phyloP scores from a whole-genome alignment of 2,329 filamentous ascomycete genomes.

The Aspergillus ruber region DNA sequence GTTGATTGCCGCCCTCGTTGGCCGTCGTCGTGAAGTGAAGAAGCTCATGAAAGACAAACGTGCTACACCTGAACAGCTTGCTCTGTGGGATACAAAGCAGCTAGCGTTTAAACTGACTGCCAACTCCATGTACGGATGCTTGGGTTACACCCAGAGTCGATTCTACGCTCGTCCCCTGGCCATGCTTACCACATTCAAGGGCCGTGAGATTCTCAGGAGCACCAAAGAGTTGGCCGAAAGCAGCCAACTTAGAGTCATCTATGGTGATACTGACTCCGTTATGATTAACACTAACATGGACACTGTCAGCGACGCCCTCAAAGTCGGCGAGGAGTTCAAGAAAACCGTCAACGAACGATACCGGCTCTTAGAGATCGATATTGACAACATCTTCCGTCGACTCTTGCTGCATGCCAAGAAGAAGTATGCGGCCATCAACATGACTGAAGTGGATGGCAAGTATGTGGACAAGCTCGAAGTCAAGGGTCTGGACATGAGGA shows the following conservation, averaged over 20 bases:
- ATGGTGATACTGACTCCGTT: conserved; percentile 97
- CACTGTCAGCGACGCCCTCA: conserved; percentile 81
- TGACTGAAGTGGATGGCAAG: conserved; percentile 82
- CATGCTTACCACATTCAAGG: conserved; percentile 93
- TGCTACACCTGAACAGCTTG: conserved; percentile 77
- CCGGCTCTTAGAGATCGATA: conserved; percentile 89
- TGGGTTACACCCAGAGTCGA: conserved; percentile 92
- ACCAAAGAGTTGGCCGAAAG: conserved; percentile 94
- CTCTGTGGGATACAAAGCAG: conserved; percentile 98
- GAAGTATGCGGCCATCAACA: conserved; percentile 96
- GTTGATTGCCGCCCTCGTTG: conserved; percentile 87
- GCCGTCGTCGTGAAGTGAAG: conserved; percentile 85
- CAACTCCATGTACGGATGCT: conserved; percentile 99
- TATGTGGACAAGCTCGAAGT: conserved; percentile 93
- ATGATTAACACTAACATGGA: conserved; percentile 99
- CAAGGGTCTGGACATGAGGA: conserved; percentile 96
- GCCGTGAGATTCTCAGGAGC: conserved; percentile 90
- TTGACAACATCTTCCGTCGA: conserved; percentile 92
- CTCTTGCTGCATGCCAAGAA: conserved; percentile 96
- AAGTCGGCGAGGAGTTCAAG: conserved; percentile 92
- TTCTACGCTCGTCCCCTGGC: conserved; percentile 95
- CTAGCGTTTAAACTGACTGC: conserved; percentile 93
- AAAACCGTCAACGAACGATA: conserved; percentile 90
- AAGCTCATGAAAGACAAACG: conserved; percentile 91
- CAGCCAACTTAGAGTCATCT: conserved; percentile 88